phyloP scores from a whole-genome alignment of 2,329 filamentous ascomycete species.

The Monosporascus sp. region DNA sequence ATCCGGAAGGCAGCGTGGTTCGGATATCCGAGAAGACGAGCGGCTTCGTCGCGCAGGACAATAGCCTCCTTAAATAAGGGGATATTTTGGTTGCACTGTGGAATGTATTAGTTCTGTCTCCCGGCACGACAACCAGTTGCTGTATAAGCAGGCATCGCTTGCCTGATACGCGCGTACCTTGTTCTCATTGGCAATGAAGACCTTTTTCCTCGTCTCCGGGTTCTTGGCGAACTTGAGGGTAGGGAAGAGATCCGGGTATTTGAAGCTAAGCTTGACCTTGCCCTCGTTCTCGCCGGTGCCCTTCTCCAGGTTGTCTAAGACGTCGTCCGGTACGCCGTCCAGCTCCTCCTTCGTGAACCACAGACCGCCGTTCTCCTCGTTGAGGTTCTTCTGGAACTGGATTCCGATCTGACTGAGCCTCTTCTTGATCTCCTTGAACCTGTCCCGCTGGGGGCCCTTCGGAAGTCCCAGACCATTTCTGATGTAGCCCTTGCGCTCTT shows the following conservation, averaged over 20 bases:
- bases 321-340: constrained; percentile 68
- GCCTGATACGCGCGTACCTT: constrained; percentile 42
- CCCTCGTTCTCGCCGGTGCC: constrained; percentile 67
- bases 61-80: constrained; percentile 71
- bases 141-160: too few relatives aligned
- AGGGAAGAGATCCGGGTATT: constrained; percentile 77
- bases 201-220: constrained; percentile 59
- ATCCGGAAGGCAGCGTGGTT: constrained; percentile 72
- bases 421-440: constrained; percentile 85
- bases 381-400: constrained; percentile 72
- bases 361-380: constrained; percentile 74
- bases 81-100: constrained; percentile 61
- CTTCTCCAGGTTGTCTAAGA: constrained; percentile 62
- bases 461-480: constrained; percentile 69
- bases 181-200: constrained; percentile 74
- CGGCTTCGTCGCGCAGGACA: constrained; percentile 70
- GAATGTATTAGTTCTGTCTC: constrained; percentile 8
- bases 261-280: constrained; percentile 71
- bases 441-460: constrained; percentile 62
- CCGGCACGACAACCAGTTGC: background rate
- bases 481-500: constrained; percentile 72
- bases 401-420: constrained; percentile 68
- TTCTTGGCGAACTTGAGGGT: constrained; percentile 71
- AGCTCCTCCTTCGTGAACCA: constrained; percentile 74
- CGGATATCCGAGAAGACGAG: constrained; percentile 68